phyloP scores from a whole-genome alignment of 306 rosid species.

The Rosa persica region DNA sequence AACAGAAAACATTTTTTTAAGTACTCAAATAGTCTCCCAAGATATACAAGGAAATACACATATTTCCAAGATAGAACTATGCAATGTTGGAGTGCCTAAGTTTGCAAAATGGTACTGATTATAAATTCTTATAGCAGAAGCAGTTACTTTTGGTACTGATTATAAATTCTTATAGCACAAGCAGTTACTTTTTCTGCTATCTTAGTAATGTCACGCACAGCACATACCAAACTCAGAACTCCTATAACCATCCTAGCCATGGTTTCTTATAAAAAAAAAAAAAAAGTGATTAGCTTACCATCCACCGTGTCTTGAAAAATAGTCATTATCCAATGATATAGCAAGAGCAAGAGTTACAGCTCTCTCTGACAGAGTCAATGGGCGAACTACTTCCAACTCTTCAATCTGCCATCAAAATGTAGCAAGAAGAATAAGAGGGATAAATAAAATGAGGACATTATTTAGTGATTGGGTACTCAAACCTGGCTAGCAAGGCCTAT shows the following conservation, averaged over 20 bases:
- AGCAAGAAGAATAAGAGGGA: constrained; percentile 8
- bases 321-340: constrained; percentile 94
- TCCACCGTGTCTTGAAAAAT: constrained; percentile 93
- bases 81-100: neutral
- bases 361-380: constrained; percentile 75
- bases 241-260: constrained; percentile 4
- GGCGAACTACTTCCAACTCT: constrained; percentile 75
- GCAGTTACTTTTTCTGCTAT: neutral
- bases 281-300: constrained; percentile 52
- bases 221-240: neutral
- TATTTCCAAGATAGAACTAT: neutral
- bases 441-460: neutral
- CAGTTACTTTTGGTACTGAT: neutral
- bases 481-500: constrained; percentile 67
- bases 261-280: neutral
- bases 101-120: neutral
- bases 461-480: constrained; percentile 22
- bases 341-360: constrained; percentile 97
- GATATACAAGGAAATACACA: neutral
- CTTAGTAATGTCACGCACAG: neutral
- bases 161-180: neutral
- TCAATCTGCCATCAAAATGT: constrained; percentile 52
- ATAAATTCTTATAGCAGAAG: neutral
- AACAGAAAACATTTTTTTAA: neutral
- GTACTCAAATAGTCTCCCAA: constrained; percentile 5